Evolutionary conservation across 805 yeast species (phyloP), one percentile per base, ranked within the genome.

Genomic region (Candida palmyrensis): DNA sequence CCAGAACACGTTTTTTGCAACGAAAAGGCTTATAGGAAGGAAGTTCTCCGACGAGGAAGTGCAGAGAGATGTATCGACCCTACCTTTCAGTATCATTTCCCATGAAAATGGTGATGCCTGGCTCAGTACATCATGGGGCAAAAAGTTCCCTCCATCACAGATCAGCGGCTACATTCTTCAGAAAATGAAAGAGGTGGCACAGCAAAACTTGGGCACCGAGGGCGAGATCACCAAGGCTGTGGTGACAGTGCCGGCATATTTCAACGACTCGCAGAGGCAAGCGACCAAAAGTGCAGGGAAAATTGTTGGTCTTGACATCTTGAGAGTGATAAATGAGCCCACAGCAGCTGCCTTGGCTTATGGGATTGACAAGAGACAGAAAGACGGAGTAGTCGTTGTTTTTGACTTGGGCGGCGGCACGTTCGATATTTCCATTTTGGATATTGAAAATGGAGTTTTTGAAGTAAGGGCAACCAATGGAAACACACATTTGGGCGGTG

Each of bases 351-450:
- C 90, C 11, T 68, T 83, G 47, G 88, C 90, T 25, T 83, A 82
- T 52, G 92, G 92, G 29, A 62, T 82, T 18, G 83, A 79, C 44
- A 68, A 71, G 47, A 65, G 68, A 34, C 49, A 48, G 32, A 57
- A 69, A 37, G 75, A 72, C 49, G 76, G 77, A 25, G 61, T 71
- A 27, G 64, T 75, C 14, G 73, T 77, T 24, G 77, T 75, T 26
- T 83, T 79, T 50, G 94, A 83, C 59, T 69, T 83, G 44, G 92
- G 92, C 45, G 92, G 92, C 39, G 92, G 92, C 39, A 83, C 92
- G 25, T 83, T 83, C 57, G 94, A 83, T 60, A 82, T 83, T 28
- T 82, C 90, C 11, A 69, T 83, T 37, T 62, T 83, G 42, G 86
- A 82, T 45, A 82, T 83, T 38, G 90, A 81, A 48, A 83, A 77